These are phyloP conservation scores for Ophiocordyceps camponoti-rufipedis DNA, from an alignment of 2,329 filamentous ascomycete species.

Conservation along the genomic window DNA sequence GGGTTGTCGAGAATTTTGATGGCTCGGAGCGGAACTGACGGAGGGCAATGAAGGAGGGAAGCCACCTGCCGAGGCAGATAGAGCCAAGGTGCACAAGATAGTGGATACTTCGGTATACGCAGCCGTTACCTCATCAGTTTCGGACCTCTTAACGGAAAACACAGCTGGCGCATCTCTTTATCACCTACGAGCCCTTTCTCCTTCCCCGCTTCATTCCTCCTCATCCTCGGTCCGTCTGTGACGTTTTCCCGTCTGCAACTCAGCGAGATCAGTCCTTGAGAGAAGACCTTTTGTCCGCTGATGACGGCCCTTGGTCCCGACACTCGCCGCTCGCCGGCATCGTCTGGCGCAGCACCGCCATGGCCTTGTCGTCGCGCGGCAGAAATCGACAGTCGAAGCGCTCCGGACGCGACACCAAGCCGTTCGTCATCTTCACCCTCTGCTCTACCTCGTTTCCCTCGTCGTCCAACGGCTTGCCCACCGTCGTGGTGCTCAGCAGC, in stretches of 20 bases:
- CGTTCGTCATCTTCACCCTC: slow-evolving; percentile 8
- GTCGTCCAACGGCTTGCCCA: slow-evolving; percentile 13
- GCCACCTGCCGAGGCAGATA: neutral
- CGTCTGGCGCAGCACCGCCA: slow-evolving; percentile 2
- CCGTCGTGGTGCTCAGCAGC: slow-evolving; percentile 18
- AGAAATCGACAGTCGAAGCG: slow-evolving; percentile 8
- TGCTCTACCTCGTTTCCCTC: slow-evolving; percentile 16
- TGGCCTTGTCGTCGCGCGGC: slow-evolving; percentile 7
- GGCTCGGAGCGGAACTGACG: neutral
- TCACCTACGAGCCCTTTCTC: no score
- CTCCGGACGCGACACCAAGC: slow-evolving; percentile 10
- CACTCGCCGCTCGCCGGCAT: neutral
- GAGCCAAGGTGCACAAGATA: neutral
- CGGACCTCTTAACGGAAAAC: neutral
- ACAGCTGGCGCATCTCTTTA: no score
- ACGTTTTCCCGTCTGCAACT: neutral
- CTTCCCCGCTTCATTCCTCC: no score
- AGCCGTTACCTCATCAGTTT: neutral
- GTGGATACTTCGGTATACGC: neutral
- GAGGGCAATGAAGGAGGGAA: neutral
- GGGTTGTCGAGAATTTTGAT: neutral
- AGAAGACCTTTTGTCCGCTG: neutral
- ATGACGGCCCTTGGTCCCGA: neutral
- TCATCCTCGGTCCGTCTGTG: neutral
- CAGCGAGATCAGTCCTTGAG: no score